A percentile compares a stretch with the other conserved stretches of the same genome.
These are phyloP conservation scores for Penicillium sp. DNA, from an alignment of 2,329 filamentous ascomycete species.

Conservation along the genomic window DNA sequence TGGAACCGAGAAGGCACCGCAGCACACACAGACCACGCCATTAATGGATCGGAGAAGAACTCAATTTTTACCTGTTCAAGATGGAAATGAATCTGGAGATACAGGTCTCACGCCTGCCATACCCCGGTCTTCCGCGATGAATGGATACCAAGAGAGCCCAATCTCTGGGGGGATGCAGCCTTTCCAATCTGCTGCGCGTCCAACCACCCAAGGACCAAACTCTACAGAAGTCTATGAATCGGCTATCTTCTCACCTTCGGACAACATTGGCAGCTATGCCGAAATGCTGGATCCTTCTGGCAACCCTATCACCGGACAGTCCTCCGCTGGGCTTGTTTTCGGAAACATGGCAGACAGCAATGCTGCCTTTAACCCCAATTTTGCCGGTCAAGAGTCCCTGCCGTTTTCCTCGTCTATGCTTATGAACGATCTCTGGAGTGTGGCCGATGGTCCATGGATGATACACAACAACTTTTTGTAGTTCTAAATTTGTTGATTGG, in stretches of 20 bases:
- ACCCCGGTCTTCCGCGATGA: not conserved
- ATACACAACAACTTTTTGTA: constrained; percentile 30
- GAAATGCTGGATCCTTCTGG: not conserved
- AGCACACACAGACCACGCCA: not conserved
- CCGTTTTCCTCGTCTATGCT: constrained; percentile 20
- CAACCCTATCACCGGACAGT: constrained; percentile 6
- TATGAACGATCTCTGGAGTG: constrained; percentile 33
- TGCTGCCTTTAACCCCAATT: constrained; percentile 10
- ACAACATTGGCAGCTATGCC: not conserved
- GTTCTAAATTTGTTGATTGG: not conserved
- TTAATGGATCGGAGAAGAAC: not conserved
- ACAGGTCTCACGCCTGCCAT: not conserved
- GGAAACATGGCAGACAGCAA: constrained; percentile 18
- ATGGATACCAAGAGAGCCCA: not conserved
- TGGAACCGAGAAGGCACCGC: not conserved
- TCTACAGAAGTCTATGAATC: constrained; percentile 3
- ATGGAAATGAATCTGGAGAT: not conserved
- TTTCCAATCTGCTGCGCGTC: not conserved
- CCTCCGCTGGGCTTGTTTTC: constrained; percentile 23
- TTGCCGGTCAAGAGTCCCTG: constrained; percentile 15
- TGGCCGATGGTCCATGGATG: constrained; percentile 37
- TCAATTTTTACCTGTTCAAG: not conserved
- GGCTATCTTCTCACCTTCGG: not conserved
- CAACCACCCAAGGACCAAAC: not conserved
- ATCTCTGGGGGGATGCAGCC: not conserved